A percentile compares a stretch with the other conserved stretches of the same genome.
Evolutionary conservation across 1,284 basidiomycete species (phyloP).

Genomic region (Ustilago nuda): DNA sequence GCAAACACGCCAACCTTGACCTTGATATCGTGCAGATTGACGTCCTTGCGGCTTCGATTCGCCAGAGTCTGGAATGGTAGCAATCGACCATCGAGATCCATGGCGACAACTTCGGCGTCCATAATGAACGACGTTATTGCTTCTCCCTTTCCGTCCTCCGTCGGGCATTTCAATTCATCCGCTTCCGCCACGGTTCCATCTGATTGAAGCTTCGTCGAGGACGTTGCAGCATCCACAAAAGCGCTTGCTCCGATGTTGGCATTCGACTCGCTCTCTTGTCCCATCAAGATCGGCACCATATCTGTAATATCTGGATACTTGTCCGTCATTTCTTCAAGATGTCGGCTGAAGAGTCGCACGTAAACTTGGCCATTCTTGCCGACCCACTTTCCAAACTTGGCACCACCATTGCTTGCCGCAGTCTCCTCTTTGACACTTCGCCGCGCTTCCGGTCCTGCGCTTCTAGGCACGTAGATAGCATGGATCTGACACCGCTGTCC

Average conservation of each 20-base stretch:
- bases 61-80: conserved; percentile 65
- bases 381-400: conserved; percentile 60
- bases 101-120: conserved; percentile 78
- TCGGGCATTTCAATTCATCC: background rate
- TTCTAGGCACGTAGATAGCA: conserved; percentile 69
- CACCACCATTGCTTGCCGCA: conserved; percentile 9
- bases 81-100: conserved; percentile 55
- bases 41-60: conserved; percentile 63
- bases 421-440: conserved; percentile 35
- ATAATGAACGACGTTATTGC: conserved; percentile 78
- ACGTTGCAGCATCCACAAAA: conserved; percentile 3
- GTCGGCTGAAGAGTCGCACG: conserved; percentile 84
- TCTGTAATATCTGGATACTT: conserved; percentile 88
- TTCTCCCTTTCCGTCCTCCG: conserved; percentile 5
- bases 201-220: background rate
- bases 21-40: conserved; percentile 62
- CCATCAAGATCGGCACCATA: conserved; percentile 66
- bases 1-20: conserved; percentile 66
- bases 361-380: conserved; percentile 67
- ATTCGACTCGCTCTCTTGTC: conserved; percentile 41
- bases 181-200: background rate
- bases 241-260: conserved; percentile 15
- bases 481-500: conserved; percentile 89
- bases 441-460: conserved; percentile 38
- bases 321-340: conserved; percentile 89